Percentiles rank a stretch among this genome's conserved stretches.
phyloP scores from a whole-genome alignment of 768 basidiomycete species.

The Leccinum barrowsii region DNA sequence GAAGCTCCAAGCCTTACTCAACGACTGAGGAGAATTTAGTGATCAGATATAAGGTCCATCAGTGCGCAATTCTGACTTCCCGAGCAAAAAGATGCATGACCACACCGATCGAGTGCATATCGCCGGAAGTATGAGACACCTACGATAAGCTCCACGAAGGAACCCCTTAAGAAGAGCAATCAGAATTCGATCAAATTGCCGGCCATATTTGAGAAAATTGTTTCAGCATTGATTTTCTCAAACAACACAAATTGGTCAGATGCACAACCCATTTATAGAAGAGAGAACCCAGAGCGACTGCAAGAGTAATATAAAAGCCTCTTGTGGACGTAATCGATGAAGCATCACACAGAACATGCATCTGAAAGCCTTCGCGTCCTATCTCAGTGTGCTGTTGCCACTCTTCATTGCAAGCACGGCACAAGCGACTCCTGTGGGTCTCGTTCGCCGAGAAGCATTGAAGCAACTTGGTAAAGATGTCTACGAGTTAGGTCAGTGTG shows the following conservation, averaged over 20 bases:
- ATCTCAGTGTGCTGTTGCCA: background rate
- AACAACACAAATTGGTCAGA: background rate
- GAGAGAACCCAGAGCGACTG: background rate
- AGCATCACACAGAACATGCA: background rate
- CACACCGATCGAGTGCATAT: background rate
- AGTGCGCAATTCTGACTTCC: no score
- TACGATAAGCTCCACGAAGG: background rate
- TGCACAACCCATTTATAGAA: background rate
- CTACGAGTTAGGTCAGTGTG: background rate
- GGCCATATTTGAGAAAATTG: background rate
- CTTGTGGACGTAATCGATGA: background rate
- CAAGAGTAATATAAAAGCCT: background rate
- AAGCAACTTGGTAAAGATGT: background rate
- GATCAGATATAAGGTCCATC: no score
- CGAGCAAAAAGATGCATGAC: background rate
- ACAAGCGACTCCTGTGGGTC: background rate
- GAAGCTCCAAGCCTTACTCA: background rate
- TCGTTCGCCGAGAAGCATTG: background rate
- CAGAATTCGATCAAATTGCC: background rate
- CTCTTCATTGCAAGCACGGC: constrained; percentile 1
- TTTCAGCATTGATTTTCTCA: background rate
- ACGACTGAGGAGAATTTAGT: no score
- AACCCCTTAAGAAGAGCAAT: background rate
- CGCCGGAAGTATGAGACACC: background rate
- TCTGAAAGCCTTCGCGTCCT: background rate